Conservation (phyloP, 805 yeast species). For the Schizosaccharomyces osmophilus region DNA sequence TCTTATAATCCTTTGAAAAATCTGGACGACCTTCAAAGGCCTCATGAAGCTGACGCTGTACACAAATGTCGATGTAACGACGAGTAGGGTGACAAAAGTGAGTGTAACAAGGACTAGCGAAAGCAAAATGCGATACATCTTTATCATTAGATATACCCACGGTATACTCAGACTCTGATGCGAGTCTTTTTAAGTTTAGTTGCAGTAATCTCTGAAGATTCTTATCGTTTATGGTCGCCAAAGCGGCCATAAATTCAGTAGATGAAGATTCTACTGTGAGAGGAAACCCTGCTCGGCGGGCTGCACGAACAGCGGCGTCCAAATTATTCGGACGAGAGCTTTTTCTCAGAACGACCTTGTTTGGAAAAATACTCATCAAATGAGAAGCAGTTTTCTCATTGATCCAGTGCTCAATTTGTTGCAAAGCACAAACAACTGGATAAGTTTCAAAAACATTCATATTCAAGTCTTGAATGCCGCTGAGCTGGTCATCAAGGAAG, state of each 20-base stretch:
- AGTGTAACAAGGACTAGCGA: constrained; percentile 41
- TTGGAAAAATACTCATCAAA: background rate
- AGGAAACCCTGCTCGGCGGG: background rate
- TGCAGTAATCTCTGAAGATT: background rate
- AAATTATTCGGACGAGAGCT: background rate
- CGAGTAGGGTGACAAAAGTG: constrained; percentile 97
- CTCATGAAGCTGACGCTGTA: constrained; percentile 55
- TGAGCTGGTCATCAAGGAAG: background rate
- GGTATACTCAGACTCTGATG: background rate
- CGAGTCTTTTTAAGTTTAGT: background rate
- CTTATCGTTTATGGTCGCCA: background rate
- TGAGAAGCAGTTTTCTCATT: background rate
- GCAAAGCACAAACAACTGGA: background rate
- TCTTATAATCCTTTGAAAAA: background rate
- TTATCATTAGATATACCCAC: background rate
- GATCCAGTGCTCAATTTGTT: background rate
- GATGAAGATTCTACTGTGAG: background rate
- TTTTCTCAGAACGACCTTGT: background rate
- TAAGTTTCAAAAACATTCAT: background rate
- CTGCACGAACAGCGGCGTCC: background rate
- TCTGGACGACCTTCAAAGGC: constrained; percentile 25
- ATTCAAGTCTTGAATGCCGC: background rate
- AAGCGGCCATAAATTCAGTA: background rate
- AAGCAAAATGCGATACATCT: background rate
- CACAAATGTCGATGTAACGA: constrained; percentile 92